phyloP scores from a whole-genome alignment of 1,284 basidiomycete genomes.

The Ceratobasidium sp. region DNA sequence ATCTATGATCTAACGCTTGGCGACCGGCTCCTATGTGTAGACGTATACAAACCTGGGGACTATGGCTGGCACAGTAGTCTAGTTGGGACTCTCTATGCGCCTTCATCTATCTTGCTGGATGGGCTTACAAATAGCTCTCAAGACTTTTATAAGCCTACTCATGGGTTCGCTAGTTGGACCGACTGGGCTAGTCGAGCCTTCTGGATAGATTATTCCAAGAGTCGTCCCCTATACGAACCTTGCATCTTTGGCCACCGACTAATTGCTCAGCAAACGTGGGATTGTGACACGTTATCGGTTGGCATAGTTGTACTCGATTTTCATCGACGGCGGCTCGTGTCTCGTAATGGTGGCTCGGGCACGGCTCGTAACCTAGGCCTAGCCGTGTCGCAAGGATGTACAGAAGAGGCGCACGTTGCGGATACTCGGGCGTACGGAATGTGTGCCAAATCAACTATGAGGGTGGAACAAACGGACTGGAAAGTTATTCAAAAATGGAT shows the following conservation, averaged over 20 bases:
- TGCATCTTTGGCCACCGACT: slow-evolving; percentile 8
- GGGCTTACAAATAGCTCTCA: neutral
- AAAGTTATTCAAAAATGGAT: neutral
- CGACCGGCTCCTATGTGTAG: neutral
- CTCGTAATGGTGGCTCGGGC: neutral
- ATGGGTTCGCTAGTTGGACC: neutral
- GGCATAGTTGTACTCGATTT: slow-evolving; percentile 9
- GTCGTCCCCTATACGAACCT: neutral
- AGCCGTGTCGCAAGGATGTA: no score
- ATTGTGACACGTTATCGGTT: neutral
- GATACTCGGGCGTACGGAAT: no score
- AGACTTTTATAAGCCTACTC: neutral
- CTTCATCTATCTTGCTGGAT: slow-evolving; percentile 1
- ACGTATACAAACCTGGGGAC: neutral
- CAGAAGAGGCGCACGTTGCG: no score
- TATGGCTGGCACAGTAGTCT: neutral
- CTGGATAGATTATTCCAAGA: neutral
- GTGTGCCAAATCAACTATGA: no score
- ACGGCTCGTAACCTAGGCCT: neutral
- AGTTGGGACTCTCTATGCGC: neutral
- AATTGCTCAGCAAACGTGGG: neutral
- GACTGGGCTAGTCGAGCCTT: neutral
- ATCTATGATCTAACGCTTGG: neutral
- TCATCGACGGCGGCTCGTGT: neutral
- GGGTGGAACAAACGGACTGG: neutral